Evolutionary conservation across 1,284 basidiomycete species (phyloP).

Genomic region (Fomes fomentarius): DNA sequence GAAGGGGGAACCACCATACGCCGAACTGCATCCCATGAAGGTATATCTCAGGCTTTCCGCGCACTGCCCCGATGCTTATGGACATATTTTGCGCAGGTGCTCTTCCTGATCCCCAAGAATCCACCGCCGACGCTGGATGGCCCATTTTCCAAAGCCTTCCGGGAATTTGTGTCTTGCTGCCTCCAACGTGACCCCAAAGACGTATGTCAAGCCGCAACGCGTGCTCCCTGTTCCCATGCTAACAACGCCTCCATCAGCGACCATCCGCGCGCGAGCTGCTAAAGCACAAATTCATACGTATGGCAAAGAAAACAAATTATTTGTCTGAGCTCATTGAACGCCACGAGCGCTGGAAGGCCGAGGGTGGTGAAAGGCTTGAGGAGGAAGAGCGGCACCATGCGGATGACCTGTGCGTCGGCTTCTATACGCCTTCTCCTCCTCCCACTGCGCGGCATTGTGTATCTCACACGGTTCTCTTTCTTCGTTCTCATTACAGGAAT

Average conservation of each 20-base stretch:
- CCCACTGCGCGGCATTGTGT: neutral
- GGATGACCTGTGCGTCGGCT: constrained; percentile 58
- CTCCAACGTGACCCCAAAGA: constrained; percentile 93
- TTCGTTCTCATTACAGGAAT: constrained; percentile 41
- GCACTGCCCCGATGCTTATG: neutral
- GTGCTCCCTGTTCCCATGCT: constrained; percentile 6
- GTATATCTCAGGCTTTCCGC: constrained; percentile 40
- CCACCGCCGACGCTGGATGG: constrained; percentile 89
- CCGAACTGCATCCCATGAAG: constrained; percentile 99
- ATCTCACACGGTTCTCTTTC: neutral
- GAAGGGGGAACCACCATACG: constrained; percentile 96
- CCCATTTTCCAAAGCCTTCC: constrained; percentile 90
- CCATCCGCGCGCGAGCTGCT: constrained; percentile 93
- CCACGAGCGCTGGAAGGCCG: constrained; percentile 92
- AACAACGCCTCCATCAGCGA: constrained; percentile 52
- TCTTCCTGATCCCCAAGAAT: constrained; percentile 98
- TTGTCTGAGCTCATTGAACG: constrained; percentile 95
- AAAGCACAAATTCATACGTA: constrained; percentile 94
- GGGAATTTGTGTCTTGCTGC: constrained; percentile 93
- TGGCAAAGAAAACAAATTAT: constrained; percentile 93
- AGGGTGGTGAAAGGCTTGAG: constrained; percentile 78
- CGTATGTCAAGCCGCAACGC: constrained; percentile 46
- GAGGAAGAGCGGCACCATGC: constrained; percentile 68
- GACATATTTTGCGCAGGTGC: constrained; percentile 56
- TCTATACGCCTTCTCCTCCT: neutral